A percentile compares a stretch with the other conserved stretches of the same genome.
These are phyloP conservation scores for Trichophyton schoenleinii DNA, from an alignment of 2,329 filamentous ascomycete species.

Conservation along the genomic window DNA sequence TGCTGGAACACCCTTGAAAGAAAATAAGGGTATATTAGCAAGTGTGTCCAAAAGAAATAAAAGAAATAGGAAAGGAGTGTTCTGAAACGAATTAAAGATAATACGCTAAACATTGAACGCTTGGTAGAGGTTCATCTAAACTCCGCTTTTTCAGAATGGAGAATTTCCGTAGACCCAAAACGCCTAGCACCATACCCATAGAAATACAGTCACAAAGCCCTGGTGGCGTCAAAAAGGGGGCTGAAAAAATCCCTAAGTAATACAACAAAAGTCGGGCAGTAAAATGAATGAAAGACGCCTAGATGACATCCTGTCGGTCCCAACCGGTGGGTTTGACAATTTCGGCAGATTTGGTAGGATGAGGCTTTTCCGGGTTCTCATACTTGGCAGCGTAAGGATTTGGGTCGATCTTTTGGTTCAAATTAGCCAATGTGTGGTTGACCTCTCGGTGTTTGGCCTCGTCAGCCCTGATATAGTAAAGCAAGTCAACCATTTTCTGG, in stretches of 20 bases:
- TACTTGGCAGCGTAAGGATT: conserved; percentile 85
- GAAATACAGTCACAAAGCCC: neutral
- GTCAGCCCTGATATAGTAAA: conserved; percentile 81
- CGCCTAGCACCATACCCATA: neutral
- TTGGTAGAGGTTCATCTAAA: neutral
- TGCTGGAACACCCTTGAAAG: neutral
- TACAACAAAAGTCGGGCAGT: neutral
- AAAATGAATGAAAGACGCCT: conserved; percentile 10
- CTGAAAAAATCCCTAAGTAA: neutral
- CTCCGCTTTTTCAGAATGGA: neutral
- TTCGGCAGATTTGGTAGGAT: conserved; percentile 56
- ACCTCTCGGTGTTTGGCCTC: conserved; percentile 87
- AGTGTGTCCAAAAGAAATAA: neutral
- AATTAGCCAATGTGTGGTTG: conserved; percentile 85
- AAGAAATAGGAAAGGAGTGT: neutral
- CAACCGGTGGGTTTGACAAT: conserved; percentile 60
- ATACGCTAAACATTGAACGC: neutral
- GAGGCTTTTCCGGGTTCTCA: conserved; percentile 53
- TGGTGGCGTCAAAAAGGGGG: neutral
- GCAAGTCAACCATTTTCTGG: conserved; percentile 70
- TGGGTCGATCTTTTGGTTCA: conserved; percentile 73
- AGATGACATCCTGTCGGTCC: conserved; percentile 69
- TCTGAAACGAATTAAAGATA: neutral
- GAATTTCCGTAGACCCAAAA: neutral
- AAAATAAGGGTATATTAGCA: conserved; percentile 13